A percentile compares a stretch with the other conserved stretches of the same genome.
These are phyloP conservation scores for Apiotrichum brassicae DNA, from an alignment of 1,284 basidiomycete genomes.

Conservation along the genomic window DNA sequence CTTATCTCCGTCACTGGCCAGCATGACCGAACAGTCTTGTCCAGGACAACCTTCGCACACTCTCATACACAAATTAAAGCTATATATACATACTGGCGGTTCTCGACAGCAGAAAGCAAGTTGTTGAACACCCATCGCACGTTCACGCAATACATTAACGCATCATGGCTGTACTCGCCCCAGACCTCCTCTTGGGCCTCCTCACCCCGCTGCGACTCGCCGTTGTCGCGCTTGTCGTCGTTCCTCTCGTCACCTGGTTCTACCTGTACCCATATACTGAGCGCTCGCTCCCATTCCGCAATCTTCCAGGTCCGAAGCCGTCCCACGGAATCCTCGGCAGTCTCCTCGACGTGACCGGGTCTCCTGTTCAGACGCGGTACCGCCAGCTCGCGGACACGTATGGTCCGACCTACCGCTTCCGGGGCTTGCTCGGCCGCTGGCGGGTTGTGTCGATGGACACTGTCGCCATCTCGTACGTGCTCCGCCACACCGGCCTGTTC, in stretches of 20 bases:
- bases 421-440: conserved; percentile 21
- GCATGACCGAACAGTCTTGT: too few relatives aligned
- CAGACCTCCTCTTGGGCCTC: conserved; percentile 28
- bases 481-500: conserved; percentile 57
- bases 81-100: too few relatives aligned
- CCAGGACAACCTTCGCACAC: too few relatives aligned
- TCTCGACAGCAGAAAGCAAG: too few relatives aligned
- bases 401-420: conserved; percentile 24
- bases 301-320: conserved; percentile 11
- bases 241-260: conserved; percentile 43
- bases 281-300: conserved; percentile 5
- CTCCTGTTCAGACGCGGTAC: conserved; percentile 5
- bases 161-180: conserved; percentile 25
- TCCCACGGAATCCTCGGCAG: conserved; percentile 6
- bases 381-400: neutral
- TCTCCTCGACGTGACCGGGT: neutral
- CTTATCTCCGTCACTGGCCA: too few relatives aligned
- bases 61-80: too few relatives aligned
- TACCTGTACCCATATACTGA: conserved; percentile 19
- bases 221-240: conserved; percentile 45
- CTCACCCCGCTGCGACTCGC: conserved; percentile 23
- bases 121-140: too few relatives aligned
- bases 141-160: too few relatives aligned
- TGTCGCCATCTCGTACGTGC: conserved; percentile 57
- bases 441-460: conserved; percentile 59